phyloP scores from a whole-genome alignment of 495 filamentous ascomycete genomes.

The Cenococcum geophilum region DNA sequence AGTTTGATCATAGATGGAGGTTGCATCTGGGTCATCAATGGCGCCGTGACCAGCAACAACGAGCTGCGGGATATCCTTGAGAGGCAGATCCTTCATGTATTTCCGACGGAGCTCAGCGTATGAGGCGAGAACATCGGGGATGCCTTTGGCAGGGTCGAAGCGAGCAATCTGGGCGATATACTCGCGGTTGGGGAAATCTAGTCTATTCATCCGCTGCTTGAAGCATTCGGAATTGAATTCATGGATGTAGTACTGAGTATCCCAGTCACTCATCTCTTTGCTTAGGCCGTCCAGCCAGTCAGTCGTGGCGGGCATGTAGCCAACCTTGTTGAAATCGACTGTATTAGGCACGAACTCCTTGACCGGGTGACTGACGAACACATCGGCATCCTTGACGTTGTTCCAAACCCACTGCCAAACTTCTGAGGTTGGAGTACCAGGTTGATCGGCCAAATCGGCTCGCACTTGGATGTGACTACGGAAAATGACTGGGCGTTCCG shows the following conservation, averaged over 20 bases:
- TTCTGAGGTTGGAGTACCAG: conserved; percentile 62
- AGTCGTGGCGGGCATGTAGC: conserved; percentile 76
- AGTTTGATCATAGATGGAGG: conserved; percentile 63
- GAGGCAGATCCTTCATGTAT: conserved; percentile 43
- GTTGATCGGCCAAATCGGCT: conserved; percentile 58
- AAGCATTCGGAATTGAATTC: conserved; percentile 63
- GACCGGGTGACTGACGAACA: conserved; percentile 83
- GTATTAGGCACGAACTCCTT: conserved; percentile 65
- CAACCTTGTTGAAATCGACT: conserved; percentile 61
- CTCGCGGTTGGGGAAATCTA: conserved; percentile 62
- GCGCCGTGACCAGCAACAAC: conserved; percentile 75
- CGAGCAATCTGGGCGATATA: conserved; percentile 81
- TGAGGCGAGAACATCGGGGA: conserved; percentile 69
- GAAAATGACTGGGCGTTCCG: conserved; percentile 71
- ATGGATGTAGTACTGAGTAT: conserved; percentile 68
- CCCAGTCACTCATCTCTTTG: conserved; percentile 69
- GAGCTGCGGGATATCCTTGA: conserved; percentile 60
- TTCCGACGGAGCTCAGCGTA: conserved; percentile 67
- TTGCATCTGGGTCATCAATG: conserved; percentile 79
- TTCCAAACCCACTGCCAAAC: conserved; percentile 76
- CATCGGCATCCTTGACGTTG: conserved; percentile 61
- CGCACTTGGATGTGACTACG: conserved; percentile 82
- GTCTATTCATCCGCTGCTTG: conserved; percentile 50
- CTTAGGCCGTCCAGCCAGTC: conserved; percentile 90
- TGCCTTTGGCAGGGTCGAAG: conserved; percentile 84